Evolutionary conservation across 2,329 filamentous ascomycete genomes (phyloP), one percentile per base, ranked within the genome.

Genomic region (Aspergillus puulaauensis): DNA sequence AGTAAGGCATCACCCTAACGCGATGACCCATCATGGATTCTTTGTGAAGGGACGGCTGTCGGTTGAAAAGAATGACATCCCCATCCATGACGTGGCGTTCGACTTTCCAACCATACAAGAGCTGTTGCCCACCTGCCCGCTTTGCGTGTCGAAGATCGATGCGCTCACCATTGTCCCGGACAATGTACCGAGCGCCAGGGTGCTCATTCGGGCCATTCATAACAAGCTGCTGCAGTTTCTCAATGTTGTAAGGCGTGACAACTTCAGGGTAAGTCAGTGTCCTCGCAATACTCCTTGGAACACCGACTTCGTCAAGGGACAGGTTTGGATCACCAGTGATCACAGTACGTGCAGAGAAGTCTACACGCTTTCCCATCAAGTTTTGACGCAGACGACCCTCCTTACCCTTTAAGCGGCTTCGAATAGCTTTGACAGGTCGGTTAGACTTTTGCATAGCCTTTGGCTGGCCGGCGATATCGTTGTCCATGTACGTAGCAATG

Each of bases 11-110:
- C 60, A 99, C 95, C 60, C 89, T 89, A 62, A 99, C 95, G 68
- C 91, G 88, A 77, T 99, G 95, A 76, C 91, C 95, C 96, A 99
- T 99, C 95, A 99, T 99, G 60, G 95, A 99, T 74, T 99, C 95
- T 77, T 99, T 99, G 83, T 99, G 95, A 70, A 99, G 82, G 37
- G 95, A 99, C 1, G 95, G 95, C 73, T 99, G 95, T 83, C 95
- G 95, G 76, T 99, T 99, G 86, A 99, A 99, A 71, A 99, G 93
- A 77, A 99, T 98, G 65, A 91, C 96, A 76, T 99, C 95, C 57
- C 93, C 93, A 69, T 96, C 91, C 69, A 96, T 88, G 63, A 99
- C 86, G 77, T 99, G 95, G 61, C 95, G 89, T 78, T 99, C 95
- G 37, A 99, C 96, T 73, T 97, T 98, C 93, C 93, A 98, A 49